Percentiles rank a stretch among this genome's conserved stretches.
These are phyloP conservation scores for Sphagnum fallax DNA, from an alignment of 228 moss, liverwort and hornwort species.

Conservation along the genomic window DNA sequence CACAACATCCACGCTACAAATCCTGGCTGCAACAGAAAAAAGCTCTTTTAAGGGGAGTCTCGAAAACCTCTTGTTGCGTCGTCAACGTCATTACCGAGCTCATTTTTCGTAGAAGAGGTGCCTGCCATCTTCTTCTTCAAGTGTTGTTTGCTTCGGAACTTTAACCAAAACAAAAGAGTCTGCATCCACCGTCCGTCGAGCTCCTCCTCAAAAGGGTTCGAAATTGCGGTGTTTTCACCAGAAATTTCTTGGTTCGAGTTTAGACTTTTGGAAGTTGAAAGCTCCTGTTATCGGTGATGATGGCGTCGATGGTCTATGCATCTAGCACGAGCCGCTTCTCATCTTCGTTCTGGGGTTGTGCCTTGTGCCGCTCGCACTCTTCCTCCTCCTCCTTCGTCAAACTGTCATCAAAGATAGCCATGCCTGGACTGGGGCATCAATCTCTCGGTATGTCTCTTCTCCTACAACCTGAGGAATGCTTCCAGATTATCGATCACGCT, in stretches of 20 bases:
- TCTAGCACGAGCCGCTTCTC: slow-evolving; percentile 18
- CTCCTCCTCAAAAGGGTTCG: no score
- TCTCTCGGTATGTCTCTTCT: slow-evolving; percentile 16
- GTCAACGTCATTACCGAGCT: no score
- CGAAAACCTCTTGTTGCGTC: no score
- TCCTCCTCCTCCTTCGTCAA: neutral
- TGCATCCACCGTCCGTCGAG: slow-evolving; percentile 10
- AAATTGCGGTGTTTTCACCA: no score
- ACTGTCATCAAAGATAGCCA: slow-evolving; percentile 12
- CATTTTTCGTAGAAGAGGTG: no score
- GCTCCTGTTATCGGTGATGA: no score
- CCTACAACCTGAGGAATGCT: neutral
- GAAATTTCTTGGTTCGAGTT: no score
- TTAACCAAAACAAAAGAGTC: slow-evolving; percentile 36
- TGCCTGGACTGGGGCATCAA: slow-evolving; percentile 14
- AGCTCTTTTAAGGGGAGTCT: neutral
- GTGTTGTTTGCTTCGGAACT: slow-evolving; percentile 6
- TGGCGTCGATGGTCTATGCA: slow-evolving; percentile 6
- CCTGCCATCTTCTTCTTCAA: neutral
- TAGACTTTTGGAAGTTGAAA: no score
- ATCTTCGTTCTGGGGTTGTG: slow-evolving; percentile 35
- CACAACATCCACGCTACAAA: neutral
- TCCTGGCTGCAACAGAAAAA: neutral
- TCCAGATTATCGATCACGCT: neutral
- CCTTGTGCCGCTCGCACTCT: slow-evolving; percentile 3